These are phyloP conservation scores for Ligustrum vulgare DNA, from an alignment of 257 asterid genomes.

Conservation along the genomic window DNA sequence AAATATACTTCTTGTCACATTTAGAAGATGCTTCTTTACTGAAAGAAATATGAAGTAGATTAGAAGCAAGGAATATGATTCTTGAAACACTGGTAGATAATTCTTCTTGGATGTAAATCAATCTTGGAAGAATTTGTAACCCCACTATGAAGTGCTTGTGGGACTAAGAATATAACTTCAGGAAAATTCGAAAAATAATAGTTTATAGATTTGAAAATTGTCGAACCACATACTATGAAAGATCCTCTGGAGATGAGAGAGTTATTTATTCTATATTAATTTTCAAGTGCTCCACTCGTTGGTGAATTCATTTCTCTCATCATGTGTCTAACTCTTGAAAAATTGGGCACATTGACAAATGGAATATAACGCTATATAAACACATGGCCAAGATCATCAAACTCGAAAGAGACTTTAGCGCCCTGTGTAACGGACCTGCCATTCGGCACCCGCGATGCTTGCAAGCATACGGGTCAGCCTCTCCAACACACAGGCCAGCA, in stretches of 20 bases:
- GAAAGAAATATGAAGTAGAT: slow-evolving; percentile 12
- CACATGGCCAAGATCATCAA: too few species aligned
- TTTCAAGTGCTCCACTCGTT: too few species aligned
- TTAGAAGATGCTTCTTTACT: slow-evolving; percentile 18
- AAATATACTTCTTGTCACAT: slow-evolving; percentile 7
- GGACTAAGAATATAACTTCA: not conserved
- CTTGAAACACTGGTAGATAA: slow-evolving; percentile 2
- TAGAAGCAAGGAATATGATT: slow-evolving; percentile 50
- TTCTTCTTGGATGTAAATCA: not conserved
- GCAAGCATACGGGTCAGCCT: too few species aligned
- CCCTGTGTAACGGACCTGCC: too few species aligned
- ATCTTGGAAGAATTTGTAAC: not conserved
- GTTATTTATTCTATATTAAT: too few species aligned
- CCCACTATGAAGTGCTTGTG: not conserved
- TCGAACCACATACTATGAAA: not conserved
- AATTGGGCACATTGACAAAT: too few species aligned
- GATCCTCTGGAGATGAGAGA: not conserved
- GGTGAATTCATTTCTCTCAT: too few species aligned
- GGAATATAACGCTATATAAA: too few species aligned
- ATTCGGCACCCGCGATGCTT: too few species aligned
- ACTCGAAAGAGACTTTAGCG: too few species aligned
- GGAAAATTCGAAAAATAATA: not conserved
- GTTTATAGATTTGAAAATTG: not conserved
- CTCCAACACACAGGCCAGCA: too few species aligned
- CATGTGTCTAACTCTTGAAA: too few species aligned